phyloP scores from a whole-genome alignment of 805 yeast genomes.

The Wickerhamomyces chaumierensis region DNA sequence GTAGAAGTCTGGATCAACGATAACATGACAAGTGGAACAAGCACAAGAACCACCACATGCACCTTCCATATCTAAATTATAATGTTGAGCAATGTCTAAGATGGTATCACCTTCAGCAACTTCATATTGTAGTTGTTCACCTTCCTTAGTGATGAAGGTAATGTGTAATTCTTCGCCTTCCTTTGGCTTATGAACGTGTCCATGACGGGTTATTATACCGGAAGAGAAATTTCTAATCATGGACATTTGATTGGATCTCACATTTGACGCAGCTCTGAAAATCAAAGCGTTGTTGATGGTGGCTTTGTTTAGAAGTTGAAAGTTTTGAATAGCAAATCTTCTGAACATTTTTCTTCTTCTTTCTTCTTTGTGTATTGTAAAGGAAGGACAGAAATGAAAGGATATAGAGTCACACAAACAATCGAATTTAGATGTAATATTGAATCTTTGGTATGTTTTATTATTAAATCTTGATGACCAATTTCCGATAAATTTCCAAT shows the following conservation, averaged over 20 bases:
- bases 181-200: constrained; percentile 81
- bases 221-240: constrained; percentile 20
- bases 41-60: constrained; percentile 99
- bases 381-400: no score
- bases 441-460: no score
- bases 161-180: constrained; percentile 86
- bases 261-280: not conserved
- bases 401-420: no score
- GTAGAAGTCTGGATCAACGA: constrained; percentile 90
- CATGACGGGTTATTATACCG: constrained; percentile 36
- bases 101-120: constrained; percentile 89
- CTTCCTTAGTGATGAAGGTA: constrained; percentile 88
- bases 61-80: constrained; percentile 91
- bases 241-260: constrained; percentile 8
- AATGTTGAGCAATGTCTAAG: constrained; percentile 89
- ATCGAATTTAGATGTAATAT: no score
- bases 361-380: no score
- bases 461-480: no score
- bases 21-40: constrained; percentile 94
- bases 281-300: not conserved
- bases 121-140: constrained; percentile 68
- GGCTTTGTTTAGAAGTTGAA: not conserved
- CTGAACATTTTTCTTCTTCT: no score
- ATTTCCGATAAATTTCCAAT: no score
- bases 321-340: not conserved